Base-by-base conservation (phyloP, 257 asterid species). In the Handroanthus guayacan region DNA sequence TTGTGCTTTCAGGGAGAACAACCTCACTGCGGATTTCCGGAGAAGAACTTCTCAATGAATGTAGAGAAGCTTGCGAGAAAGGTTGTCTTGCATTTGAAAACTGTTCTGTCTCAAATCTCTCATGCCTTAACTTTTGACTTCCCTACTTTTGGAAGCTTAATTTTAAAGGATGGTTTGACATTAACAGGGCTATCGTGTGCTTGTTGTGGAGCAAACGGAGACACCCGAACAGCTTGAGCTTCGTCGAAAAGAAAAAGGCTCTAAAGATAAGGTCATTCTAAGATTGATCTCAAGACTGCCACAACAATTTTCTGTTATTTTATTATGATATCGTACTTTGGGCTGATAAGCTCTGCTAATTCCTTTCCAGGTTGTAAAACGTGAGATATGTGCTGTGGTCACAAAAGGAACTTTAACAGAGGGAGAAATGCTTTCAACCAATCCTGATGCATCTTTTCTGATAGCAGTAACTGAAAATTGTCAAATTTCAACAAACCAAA, bases 1-100 rank as follows among this genome's bases (percentile, higher is more conserved):
- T 83, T 84, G 69, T 78, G 31, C 72, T 80, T 69, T 25, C 82
- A 95, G 99, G 99, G 99, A 75, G 98, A 95, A 41, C 99, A 95
- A 86, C 99, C 99, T 58, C 99, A 95, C 80, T 95, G 99, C 87
- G 99, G 99, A 62, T 95, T 95, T 83, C 99, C 99, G 67, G 99
- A 95, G 85, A 95, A 87, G 84, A 95, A 92, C 90, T 95, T 91
- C 86, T 85, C 96, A 57, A 66, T 86, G 81, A 88, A 95, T 76
- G 85, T 88, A 36, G 98, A 95, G 88, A 95, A 92, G 88, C 87
- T 95, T 76, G 97, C 99, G 39, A 87, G 81, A 74, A 95, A 92
- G 99, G 99, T 95, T 70, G 64, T 76, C 65, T 61, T 73, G 71
- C 51, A 71, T 61, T 25, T 47, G 12, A 75, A 69, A 69, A 50